Conservation (phyloP, 345 rosid species). For the Brassica juncea region DNA sequence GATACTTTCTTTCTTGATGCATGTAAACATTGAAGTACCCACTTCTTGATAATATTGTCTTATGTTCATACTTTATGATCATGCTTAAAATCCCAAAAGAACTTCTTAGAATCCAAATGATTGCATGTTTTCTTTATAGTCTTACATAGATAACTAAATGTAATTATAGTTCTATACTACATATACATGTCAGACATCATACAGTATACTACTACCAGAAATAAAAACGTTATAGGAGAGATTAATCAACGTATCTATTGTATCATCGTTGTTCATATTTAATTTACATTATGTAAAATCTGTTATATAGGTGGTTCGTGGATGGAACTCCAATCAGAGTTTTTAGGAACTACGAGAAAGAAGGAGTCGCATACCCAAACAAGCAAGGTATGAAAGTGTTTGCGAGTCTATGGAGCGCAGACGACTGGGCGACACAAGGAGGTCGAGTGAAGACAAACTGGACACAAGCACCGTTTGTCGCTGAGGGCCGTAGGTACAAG, state of each 20-base stretch:
- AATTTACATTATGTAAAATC: conserved; percentile 3
- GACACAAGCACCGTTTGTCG: conserved; percentile 57
- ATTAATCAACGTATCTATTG: background rate
- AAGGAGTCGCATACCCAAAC: conserved; percentile 68
- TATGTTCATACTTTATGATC: background rate
- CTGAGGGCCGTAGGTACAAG: conserved; percentile 50
- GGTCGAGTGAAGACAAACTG: conserved; percentile 68
- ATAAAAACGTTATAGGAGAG: background rate
- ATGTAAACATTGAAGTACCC: background rate
- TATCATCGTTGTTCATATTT: background rate
- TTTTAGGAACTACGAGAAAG: conserved; percentile 54
- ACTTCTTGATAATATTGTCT: background rate
- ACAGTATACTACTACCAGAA: background rate
- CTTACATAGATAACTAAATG: background rate
- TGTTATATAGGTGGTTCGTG: conserved; percentile 60
- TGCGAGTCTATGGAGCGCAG: conserved; percentile 77
- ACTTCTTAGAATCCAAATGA: background rate
- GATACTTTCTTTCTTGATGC: background rate
- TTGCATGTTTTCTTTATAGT: background rate
- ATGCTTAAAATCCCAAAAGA: background rate
- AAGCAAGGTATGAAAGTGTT: conserved; percentile 70
- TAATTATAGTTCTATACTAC: conserved; percentile 2
- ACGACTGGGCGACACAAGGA: conserved; percentile 76
- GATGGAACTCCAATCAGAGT: conserved; percentile 63
- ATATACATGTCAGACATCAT: background rate